These are phyloP conservation scores for Blumeria graminis DNA, from an alignment of 2,329 filamentous ascomycete species.

Conservation along the genomic window DNA sequence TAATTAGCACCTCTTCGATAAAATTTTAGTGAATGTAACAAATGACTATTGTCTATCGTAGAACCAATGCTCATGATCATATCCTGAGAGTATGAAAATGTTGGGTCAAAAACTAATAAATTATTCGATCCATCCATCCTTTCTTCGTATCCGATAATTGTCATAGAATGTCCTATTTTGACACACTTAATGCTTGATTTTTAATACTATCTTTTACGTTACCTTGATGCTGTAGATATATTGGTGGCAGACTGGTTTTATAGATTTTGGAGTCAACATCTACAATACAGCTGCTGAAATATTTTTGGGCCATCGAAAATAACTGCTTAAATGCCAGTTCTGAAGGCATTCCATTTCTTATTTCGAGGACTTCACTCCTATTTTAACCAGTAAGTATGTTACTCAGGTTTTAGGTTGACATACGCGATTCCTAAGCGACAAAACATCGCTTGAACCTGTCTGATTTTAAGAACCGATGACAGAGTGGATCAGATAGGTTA, in stretches of 20 bases:
- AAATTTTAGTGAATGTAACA: slow-evolving; percentile 34
- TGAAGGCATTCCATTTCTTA: slow-evolving; percentile 20
- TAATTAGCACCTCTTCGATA: slow-evolving; percentile 51
- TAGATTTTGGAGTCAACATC: slow-evolving; percentile 36
- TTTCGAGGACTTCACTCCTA: slow-evolving; percentile 38
- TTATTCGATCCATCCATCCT: slow-evolving; percentile 36
- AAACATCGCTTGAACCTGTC: slow-evolving; percentile 56
- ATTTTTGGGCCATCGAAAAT: slow-evolving; percentile 43
- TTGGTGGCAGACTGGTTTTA: slow-evolving; percentile 48
- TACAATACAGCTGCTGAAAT: slow-evolving; percentile 38
- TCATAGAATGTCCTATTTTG: slow-evolving; percentile 54
- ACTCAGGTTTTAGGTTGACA: not conserved
- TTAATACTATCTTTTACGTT: slow-evolving; percentile 3
- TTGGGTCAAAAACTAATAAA: slow-evolving; percentile 72
- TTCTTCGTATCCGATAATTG: slow-evolving; percentile 65
- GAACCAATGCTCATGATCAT: slow-evolving; percentile 34
- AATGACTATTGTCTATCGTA: slow-evolving; percentile 21
- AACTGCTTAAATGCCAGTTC: slow-evolving; percentile 20
- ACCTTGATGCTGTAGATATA: slow-evolving; percentile 76
- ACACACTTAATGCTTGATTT: not conserved
- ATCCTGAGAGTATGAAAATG: slow-evolving; percentile 43
- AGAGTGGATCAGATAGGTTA: slow-evolving; percentile 1
- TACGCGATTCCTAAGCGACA: slow-evolving; percentile 41
- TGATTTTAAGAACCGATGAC: not conserved
- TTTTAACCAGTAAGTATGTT: slow-evolving; percentile 3